Evolutionary conservation across 31 red algal genomes (phyloP), one percentile per base, ranked within the genome.

Genomic region (Porphyra umbilicalis): DNA sequence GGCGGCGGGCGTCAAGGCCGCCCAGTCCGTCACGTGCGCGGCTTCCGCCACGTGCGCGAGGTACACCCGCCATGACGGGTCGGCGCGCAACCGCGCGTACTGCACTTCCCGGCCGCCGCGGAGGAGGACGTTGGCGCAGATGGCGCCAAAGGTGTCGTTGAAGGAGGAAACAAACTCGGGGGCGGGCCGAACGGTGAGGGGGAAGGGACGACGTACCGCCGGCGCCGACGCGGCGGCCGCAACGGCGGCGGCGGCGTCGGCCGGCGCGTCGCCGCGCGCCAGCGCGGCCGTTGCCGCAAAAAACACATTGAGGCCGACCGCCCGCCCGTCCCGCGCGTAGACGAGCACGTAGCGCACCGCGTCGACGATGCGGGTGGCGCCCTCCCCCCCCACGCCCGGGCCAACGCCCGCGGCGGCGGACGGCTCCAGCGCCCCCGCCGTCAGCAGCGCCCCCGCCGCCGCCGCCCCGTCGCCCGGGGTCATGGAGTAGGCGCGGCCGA

Each of bases 21-120:
- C 74, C 34, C 83, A 79, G 16, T 82, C 85, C 10, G 38, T 79
- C 25, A 85, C 79, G 29, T 81, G 35, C 32, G 79, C 90, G 82
- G 88, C 83, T 46, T 87, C 90, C 34, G 81, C 83, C 6, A 88
- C 75, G 33, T 87, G 38, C 10, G 86, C 44, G 25, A 94, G 80
- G 18, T 75, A 38, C 35, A 81, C 68, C 67, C 91, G 76, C 91
- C 91, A 94, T 1, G 68, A 79, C 30, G 68, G 81, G n/a, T 79
- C 80, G 2, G 80, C 83, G 0, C 91, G 78, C 6, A 94, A 36
- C n/a, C 71, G 78, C 33, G 80, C 71, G 71, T 94, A 94, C 20
- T 94, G 84, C 10, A 94, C 87, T 38, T 79, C 78, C 74, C 84
- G 87, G 33, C 91, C 91, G 76, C 83, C 91, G 39, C 79, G 67